phyloP scores from a whole-genome alignment of 345 rosid species.

The Microcos paniculata region DNA sequence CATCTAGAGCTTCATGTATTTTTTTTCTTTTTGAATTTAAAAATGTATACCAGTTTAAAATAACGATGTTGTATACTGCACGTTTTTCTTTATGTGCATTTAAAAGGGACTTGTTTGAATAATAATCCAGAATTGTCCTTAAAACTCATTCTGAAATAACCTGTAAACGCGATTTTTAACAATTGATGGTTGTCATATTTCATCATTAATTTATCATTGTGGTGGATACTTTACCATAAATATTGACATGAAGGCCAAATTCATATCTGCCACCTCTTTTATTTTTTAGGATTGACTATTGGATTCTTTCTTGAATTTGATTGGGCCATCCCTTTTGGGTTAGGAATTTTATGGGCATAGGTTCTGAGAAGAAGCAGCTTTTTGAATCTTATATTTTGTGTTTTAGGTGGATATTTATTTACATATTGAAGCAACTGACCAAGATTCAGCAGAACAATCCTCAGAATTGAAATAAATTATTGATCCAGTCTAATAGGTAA shows the following conservation, averaged over 20 bases:
- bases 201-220: not conserved
- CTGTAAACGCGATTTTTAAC: not conserved
- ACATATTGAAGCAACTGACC: slow-evolving; percentile 7
- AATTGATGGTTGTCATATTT: not conserved
- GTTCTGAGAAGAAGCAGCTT: not conserved
- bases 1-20: not conserved
- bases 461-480: slow-evolving; percentile 9
- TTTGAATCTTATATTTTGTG: not conserved
- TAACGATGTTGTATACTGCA: not conserved
- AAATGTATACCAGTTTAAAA: not conserved
- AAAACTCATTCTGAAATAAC: not conserved
- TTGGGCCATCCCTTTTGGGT: not conserved
- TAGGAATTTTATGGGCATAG: not conserved
- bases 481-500: not conserved
- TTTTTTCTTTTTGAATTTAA: not conserved
- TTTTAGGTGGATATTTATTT: slow-evolving; percentile 14
- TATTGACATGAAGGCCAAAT: not conserved
- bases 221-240: slow-evolving; percentile 1
- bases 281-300: not conserved
- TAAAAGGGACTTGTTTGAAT: not conserved
- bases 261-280: not conserved
- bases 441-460: slow-evolving; percentile 2
- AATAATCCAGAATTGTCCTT: no score
- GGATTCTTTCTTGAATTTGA: not conserved
- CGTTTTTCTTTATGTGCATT: not conserved